These are phyloP conservation scores for Heliamphora exappendiculata DNA, from an alignment of 148 eudicot species.

Conservation along the genomic window DNA sequence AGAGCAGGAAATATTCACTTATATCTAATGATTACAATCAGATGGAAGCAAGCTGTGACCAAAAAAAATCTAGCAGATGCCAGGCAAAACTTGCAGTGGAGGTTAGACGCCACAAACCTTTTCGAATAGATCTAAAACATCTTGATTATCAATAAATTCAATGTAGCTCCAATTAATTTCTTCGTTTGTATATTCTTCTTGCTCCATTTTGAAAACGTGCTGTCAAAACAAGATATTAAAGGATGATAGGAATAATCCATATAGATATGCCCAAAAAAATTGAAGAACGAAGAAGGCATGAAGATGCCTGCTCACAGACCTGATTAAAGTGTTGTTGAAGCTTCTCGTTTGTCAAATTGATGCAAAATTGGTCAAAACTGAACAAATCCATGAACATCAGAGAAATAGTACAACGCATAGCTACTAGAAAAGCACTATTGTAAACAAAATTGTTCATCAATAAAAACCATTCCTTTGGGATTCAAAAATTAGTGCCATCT, in stretches of 20 bases:
- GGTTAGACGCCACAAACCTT: slow-evolving; percentile 53
- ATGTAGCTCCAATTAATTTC: slow-evolving; percentile 99
- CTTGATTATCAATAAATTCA: slow-evolving; percentile 95
- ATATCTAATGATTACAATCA: neutral
- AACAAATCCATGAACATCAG: slow-evolving; percentile 14
- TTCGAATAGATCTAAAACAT: slow-evolving; percentile 88
- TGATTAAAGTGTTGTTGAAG: slow-evolving; percentile 99
- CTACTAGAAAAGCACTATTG: neutral
- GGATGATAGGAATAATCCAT: slow-evolving; percentile 10
- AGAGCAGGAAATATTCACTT: neutral
- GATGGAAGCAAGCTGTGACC: neutral
- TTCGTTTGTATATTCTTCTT: slow-evolving; percentile 97
- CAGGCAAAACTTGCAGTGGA: neutral
- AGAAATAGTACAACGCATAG: neutral
- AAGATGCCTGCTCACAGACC: slow-evolving; percentile 27
- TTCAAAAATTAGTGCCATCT: slow-evolving; percentile 1
- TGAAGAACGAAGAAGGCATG: slow-evolving; percentile 1
- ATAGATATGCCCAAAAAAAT: neutral
- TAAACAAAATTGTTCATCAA: neutral
- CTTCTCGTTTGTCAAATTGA: slow-evolving; percentile 96
- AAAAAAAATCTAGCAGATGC: neutral
- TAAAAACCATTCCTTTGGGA: neutral
- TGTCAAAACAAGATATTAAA: slow-evolving; percentile 25
- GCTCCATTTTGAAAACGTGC: slow-evolving; percentile 99
- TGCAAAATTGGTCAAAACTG: slow-evolving; percentile 99